Conservation (phyloP, 1,284 basidiomycete genomes). For the Melampsora americana region DNA sequence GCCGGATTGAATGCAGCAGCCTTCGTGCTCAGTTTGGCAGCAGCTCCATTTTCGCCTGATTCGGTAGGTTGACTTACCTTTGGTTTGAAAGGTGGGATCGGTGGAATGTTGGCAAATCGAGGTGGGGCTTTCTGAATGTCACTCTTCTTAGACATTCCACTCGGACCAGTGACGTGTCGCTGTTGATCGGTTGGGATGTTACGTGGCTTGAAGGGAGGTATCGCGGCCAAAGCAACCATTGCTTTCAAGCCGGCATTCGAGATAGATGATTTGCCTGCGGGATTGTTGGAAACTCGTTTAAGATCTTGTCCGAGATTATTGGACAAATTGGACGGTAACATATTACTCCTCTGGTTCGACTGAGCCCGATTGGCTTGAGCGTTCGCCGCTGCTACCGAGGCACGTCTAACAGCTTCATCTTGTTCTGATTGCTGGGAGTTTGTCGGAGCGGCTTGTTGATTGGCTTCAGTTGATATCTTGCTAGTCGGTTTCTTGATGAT, state of each 20-base stretch:
- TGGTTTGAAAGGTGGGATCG: conserved; percentile 89
- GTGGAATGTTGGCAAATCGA: conserved; percentile 64
- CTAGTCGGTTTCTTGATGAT: conserved; percentile 61
- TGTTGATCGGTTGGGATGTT: not conserved
- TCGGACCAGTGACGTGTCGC: conserved; percentile 2
- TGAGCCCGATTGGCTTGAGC: conserved; percentile 67
- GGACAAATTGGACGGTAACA: conserved; percentile 44
- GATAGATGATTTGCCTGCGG: conserved; percentile 46
- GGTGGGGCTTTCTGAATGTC: conserved; percentile 16
- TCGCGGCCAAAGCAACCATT: conserved; percentile 18
- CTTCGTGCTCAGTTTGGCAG: conserved; percentile 50
- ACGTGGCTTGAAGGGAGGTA: conserved; percentile 44
- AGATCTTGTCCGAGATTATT: conserved; percentile 20
- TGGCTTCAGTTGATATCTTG: conserved; percentile 49
- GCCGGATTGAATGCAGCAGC: conserved; percentile 50
- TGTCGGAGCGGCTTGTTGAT: conserved; percentile 65
- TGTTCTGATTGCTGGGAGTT: conserved; percentile 65
- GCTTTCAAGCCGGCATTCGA: conserved; percentile 47
- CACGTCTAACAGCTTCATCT: conserved; percentile 72
- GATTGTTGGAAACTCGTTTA: conserved; percentile 44
- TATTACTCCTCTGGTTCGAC: conserved; percentile 47
- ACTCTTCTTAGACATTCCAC: conserved; percentile 24
- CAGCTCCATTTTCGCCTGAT: conserved; percentile 34
- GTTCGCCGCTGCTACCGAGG: conserved; percentile 66
- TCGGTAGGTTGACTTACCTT: conserved; percentile 49